Conservation (phyloP, 257 asterid genomes). For the Fraxinus anomala region DNA sequence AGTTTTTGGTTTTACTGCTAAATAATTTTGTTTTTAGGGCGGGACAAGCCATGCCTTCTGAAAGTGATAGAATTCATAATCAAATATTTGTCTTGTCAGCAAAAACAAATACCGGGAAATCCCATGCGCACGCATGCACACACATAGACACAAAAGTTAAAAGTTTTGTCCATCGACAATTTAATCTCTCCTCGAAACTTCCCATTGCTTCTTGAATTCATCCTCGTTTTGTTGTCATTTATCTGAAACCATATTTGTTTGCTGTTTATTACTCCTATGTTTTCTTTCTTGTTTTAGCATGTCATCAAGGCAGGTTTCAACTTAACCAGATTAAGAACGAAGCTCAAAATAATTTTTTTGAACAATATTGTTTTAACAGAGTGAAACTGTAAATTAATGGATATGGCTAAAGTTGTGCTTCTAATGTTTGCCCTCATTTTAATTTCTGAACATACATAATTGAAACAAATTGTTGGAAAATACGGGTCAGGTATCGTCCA, state of each 20-base stretch:
- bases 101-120: not conserved
- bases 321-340: not conserved
- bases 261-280: not conserved
- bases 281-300: not conserved
- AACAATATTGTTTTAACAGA: no score
- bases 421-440: no score
- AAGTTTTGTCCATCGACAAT: not conserved
- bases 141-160: not conserved
- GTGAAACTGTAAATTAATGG: no score
- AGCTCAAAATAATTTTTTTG: not conserved
- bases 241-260: not conserved
- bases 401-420: no score
- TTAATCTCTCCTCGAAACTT: not conserved
- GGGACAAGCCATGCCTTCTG: not conserved
- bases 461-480: no score
- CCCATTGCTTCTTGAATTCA: not conserved
- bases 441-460: no score
- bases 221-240: not conserved
- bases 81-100: not conserved
- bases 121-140: not conserved
- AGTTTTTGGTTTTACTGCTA: not conserved
- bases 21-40: not conserved
- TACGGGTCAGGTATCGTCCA: no score
- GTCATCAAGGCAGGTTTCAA: no score
- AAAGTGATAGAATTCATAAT: not conserved